These are phyloP conservation scores for Exserohilum turcica DNA, from an alignment of 2,329 filamentous ascomycete species.

Conservation along the genomic window DNA sequence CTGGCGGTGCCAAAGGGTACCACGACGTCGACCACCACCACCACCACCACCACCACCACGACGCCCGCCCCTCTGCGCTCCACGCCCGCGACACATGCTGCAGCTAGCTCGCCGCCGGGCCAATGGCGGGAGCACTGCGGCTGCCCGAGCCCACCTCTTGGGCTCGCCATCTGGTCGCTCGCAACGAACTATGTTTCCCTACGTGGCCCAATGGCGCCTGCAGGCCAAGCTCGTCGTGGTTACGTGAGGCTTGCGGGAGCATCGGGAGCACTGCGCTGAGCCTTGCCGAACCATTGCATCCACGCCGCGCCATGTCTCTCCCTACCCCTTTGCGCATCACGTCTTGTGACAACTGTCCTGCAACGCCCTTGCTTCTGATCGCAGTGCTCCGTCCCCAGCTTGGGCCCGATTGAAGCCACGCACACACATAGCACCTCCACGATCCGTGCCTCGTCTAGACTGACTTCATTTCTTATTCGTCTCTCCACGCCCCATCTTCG, in stretches of 20 bases:
- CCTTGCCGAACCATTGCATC: conserved; percentile 38
- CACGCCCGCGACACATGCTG: conserved; percentile 31
- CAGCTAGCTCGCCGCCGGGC: conserved; percentile 32
- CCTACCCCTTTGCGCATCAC: conserved; percentile 26
- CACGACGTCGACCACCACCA: too few species aligned
- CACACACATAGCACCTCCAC: conserved; percentile 33
- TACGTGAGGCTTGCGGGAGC: conserved; percentile 29
- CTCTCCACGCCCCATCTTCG: conserved; percentile 40
- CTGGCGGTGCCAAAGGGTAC: conserved; percentile 24
- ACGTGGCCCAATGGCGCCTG: conserved; percentile 46
- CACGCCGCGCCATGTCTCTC: conserved; percentile 31
- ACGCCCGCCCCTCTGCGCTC: conserved; percentile 35
- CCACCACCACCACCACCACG: too few species aligned
- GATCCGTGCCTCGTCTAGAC: conserved; percentile 33
- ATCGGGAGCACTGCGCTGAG: conserved; percentile 39
- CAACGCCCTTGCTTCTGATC: conserved; percentile 35
- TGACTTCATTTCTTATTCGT: conserved; percentile 39
- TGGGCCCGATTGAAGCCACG: conserved; percentile 38
- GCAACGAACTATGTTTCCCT: conserved; percentile 34
- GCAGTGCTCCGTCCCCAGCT: conserved; percentile 28
- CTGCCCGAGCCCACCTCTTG: conserved; percentile 33
- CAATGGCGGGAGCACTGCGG: conserved; percentile 32
- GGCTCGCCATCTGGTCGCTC: conserved; percentile 34
- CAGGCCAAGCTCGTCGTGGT: conserved; percentile 33
- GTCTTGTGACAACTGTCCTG: conserved; percentile 44